These are phyloP conservation scores for Piloderma croceum DNA, from an alignment of 768 basidiomycete genomes.

Conservation along the genomic window DNA sequence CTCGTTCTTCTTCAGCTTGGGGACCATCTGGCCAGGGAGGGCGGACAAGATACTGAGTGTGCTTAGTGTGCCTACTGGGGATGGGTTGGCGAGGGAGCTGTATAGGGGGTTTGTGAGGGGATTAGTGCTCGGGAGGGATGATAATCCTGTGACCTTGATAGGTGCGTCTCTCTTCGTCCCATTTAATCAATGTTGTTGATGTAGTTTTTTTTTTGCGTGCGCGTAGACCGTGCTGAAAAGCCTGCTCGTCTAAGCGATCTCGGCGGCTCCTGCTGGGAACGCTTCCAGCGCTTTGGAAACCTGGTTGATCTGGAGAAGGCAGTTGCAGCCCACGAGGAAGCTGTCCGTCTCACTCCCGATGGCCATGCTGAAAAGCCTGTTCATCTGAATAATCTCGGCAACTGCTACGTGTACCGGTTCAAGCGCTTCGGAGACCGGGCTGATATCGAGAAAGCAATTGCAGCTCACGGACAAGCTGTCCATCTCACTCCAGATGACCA, in stretches of 20 bases:
- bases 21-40: slow-evolving; percentile 53
- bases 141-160: slow-evolving; percentile 21
- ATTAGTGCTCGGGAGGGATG: slow-evolving; percentile 58
- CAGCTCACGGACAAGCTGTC: no score
- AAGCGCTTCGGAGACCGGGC: no score
- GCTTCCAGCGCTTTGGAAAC: slow-evolving; percentile 18
- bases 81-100: slow-evolving; percentile 66
- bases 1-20: slow-evolving; percentile 53
- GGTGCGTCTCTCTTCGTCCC: slow-evolving; percentile 14
- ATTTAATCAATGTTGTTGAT: neutral
- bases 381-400: no score
- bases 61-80: slow-evolving; percentile 45
- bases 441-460: no score
- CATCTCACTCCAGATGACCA: no score
- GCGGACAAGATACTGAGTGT: slow-evolving; percentile 54
- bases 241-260: slow-evolving; percentile 14
- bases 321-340: no score
- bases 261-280: slow-evolving; percentile 14
- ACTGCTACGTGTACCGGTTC: no score
- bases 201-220: no score
- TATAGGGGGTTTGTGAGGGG: slow-evolving; percentile 63
- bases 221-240: slow-evolving; percentile 12
- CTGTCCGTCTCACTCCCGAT: no score
- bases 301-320: slow-evolving; percentile 21
- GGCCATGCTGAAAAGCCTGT: no score